Base-by-base conservation (phyloP, 1,284 basidiomycete genomes). In the Coniferiporia sulphurascens region DNA sequence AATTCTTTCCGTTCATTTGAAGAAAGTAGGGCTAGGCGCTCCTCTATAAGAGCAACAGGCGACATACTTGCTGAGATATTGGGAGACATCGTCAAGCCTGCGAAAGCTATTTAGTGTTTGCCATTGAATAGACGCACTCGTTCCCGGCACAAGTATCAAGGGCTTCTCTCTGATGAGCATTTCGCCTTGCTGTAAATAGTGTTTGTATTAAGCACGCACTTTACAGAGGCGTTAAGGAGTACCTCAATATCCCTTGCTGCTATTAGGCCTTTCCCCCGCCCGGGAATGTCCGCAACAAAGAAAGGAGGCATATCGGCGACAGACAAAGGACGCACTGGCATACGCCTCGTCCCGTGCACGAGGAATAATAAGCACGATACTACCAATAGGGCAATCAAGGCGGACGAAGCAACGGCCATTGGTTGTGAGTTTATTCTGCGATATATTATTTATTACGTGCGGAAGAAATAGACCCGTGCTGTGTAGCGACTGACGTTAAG, bases 91-190 rank as follows among this genome's bases (percentile, higher is more conserved):
- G 17, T 35, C 15, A n/a, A 19, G 12, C n/a, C 4, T 8, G 36
- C 41, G 27, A 46, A 34, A 19, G 34, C 27, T n/a, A 13, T 27
- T 27, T 27, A 58, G 12, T 3, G 4, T 32, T n/a, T 17, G 15
- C 38, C 19, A 17, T 9, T 36, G 49, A 6, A 45, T 9, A 50
- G 49, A 69, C 78, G 50, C 59, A 84, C 83, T 75, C 61, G 74
- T 67, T 52, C 64, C 68, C 2, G 83, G 81, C 4, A 85, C 76
- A 6, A 76, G 63, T 63, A 87, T 79, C 2, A 84, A 67, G 4
- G 84, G 83, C 53, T 70, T 70, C 66, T 86, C 84, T 44, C 72
- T 76, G 9, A 84, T 72, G 9, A 86, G 65, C 0, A 80, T 68
- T 64, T 86, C 83, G 52, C 82, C 83, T 77, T 77, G 82, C 82